These are phyloP conservation scores for Aphanomyces invadans DNA, from an alignment of 352 stramenopile species.

Conservation along the genomic window DNA sequence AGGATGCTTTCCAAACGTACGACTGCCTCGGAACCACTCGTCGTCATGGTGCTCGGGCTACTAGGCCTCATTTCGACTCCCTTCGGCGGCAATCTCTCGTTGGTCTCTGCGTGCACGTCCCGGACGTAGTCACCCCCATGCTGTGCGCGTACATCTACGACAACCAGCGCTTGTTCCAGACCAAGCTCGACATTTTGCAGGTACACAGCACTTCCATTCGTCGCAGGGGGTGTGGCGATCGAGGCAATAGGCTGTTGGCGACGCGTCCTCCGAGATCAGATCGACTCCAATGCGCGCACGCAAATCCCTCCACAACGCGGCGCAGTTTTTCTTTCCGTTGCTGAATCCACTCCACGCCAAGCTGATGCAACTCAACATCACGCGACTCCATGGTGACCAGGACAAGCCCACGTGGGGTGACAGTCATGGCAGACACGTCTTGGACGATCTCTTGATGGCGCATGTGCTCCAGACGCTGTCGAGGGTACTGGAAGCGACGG, in stretches of 20 bases:
- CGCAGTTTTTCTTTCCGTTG: slow-evolving; percentile 15
- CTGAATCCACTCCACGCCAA: slow-evolving; percentile 11
- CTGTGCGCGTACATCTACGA: slow-evolving; percentile 16
- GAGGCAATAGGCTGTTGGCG: neutral
- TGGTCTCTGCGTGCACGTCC: slow-evolving; percentile 1
- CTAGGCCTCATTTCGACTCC: slow-evolving; percentile 10
- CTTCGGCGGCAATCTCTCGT: slow-evolving; percentile 11
- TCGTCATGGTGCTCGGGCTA: neutral
- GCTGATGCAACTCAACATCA: slow-evolving; percentile 1
- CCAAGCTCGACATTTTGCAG: slow-evolving; percentile 8
- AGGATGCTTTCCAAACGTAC: slow-evolving; percentile 22
- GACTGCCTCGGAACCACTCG: neutral
- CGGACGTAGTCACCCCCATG: neutral
- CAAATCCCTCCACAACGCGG: no score
- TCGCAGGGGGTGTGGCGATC: no score
- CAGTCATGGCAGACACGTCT: neutral
- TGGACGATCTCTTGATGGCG: slow-evolving; percentile 18
- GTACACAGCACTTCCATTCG: neutral
- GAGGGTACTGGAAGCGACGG: slow-evolving; percentile 8
- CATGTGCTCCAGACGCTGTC: slow-evolving; percentile 19
- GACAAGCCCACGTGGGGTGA: neutral
- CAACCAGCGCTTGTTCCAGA: slow-evolving; percentile 17
- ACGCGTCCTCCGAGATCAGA: neutral
- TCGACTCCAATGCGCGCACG: no score
- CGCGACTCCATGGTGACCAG: neutral